phyloP scores from a whole-genome alignment of 1,284 basidiomycete genomes.

The Microbotryum silenes-acaulis region DNA sequence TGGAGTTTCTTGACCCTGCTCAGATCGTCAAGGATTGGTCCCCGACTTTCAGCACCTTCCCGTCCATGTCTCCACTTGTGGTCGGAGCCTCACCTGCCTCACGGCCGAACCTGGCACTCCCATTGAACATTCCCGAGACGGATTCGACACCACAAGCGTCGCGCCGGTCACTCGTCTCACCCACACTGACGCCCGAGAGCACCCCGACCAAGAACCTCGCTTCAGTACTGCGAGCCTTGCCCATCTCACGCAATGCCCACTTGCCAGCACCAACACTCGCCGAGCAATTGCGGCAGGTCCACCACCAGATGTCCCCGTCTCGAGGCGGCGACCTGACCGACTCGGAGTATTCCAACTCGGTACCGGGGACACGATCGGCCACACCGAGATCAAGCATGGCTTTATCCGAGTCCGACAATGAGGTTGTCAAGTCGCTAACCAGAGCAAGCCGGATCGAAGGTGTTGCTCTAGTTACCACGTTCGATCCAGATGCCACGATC shows the following conservation, averaged over 20 bases:
- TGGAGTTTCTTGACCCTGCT: not conserved
- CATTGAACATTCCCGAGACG: not conserved
- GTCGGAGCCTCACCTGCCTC: not conserved
- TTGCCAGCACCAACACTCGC: conserved; percentile 23
- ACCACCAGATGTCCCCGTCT: conserved; percentile 13
- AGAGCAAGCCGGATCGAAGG: not conserved
- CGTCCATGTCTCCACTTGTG: conserved; percentile 1
- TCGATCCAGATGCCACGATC: not conserved
- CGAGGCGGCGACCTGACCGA: conserved; percentile 9
- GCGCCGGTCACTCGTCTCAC: conserved; percentile 1
- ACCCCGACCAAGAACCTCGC: no score
- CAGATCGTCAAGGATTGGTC: not conserved
- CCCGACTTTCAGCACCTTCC: not conserved
- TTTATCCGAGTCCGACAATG: not conserved
- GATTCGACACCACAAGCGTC: conserved; percentile 14
- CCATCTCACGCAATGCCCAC: conserved; percentile 1
- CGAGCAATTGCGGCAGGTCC: conserved; percentile 22
- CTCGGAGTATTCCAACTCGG: conserved; percentile 3
- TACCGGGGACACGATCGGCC: not conserved
- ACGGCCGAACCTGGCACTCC: not conserved
- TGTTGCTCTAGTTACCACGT: no score
- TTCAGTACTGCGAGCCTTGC: no score
- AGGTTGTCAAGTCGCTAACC: no score
- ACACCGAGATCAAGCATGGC: conserved; percentile 9
- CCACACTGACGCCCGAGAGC: not conserved